phyloP scores from a whole-genome alignment of 495 filamentous ascomycete genomes.

The Penicillium odoratum region DNA sequence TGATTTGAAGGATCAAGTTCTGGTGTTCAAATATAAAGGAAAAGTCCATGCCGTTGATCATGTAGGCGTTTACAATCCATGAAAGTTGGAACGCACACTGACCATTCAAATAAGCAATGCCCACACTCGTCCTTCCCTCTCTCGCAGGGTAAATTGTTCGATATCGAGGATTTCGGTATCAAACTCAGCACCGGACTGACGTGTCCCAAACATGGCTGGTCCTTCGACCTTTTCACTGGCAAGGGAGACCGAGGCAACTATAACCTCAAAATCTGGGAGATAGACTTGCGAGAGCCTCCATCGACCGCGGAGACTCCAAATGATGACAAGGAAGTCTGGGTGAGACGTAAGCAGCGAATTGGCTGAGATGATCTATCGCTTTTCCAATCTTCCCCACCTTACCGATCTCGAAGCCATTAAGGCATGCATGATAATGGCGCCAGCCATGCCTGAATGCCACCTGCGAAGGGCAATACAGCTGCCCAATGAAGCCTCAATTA shows the following conservation, averaged over 20 bases:
- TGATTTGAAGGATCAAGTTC: conserved; percentile 55
- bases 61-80: conserved; percentile 37
- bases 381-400: neutral
- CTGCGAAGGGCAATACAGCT: neutral
- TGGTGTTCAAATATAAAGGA: conserved; percentile 57
- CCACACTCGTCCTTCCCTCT: conserved; percentile 60
- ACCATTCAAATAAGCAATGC: conserved; percentile 48
- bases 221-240: conserved; percentile 59
- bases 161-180: conserved; percentile 63
- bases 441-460: too few relatives aligned
- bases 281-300: conserved; percentile 47
- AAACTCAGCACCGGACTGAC: conserved; percentile 49
- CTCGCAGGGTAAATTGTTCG: conserved; percentile 55
- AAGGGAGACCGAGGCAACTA: conserved; percentile 57
- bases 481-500: neutral
- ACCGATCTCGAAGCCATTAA: neutral
- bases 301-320: conserved; percentile 5
- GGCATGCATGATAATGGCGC: too few relatives aligned
- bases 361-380: conserved; percentile 20
- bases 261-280: conserved; percentile 58
- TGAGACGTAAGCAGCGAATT: conserved; percentile 43
- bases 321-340: conserved; percentile 56
- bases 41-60: conserved; percentile 62
- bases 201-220: conserved; percentile 63
- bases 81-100: conserved; percentile 6